Evolutionary conservation across 352 stramenopile species (phyloP), one percentile per base, ranked within the genome.

Genomic region (Phytophthora citricola): DNA sequence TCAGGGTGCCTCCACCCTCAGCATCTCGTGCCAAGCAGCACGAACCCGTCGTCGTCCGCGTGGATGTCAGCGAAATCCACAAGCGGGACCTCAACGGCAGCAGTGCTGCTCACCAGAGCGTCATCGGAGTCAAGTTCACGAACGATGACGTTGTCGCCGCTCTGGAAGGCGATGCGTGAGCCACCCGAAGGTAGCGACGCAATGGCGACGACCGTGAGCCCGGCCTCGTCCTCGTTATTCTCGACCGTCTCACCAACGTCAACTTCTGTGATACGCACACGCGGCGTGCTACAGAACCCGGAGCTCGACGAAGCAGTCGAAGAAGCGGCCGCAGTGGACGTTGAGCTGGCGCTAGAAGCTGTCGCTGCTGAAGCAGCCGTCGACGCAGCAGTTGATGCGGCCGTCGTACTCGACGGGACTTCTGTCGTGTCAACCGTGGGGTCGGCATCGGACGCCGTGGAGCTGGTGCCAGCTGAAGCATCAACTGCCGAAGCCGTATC

Each of bases 61-160:
- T 87, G 58, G 29, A 87, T 71, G 55, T 87, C 78, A 11, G 65
- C 76, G 50, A 87, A 87, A 60, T 88, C 79, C n/a, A 78, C 34
- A 36, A 69, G 56, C 14, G 67, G 61, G 14, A 80, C 76, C 47
- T 79, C 49, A 3, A 84, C 48, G 3, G 63, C 38, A 24, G 40
- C 40, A 7, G 48, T 71, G 29, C 69, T 76, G 32, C 45, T 65
- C 27, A 85, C 71, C 14, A 83, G 26, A 44, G 77, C 75, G 63
- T 85, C 79, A 22, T 63, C 72, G 1, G 66, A 68, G 49, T 88
- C 79, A 2, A 88, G 65, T 45, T 83, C 66, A 15, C 78, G 66
- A 5, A 85, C 76, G 41, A 83, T 73, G 10, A 77, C 66, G 41
- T 74, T 78, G 43, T 66, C 65, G 17, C 69, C 76, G 20, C 76